Conservation (phyloP, 257 asterid genomes). For the Fraxinus quadrangulata region DNA sequence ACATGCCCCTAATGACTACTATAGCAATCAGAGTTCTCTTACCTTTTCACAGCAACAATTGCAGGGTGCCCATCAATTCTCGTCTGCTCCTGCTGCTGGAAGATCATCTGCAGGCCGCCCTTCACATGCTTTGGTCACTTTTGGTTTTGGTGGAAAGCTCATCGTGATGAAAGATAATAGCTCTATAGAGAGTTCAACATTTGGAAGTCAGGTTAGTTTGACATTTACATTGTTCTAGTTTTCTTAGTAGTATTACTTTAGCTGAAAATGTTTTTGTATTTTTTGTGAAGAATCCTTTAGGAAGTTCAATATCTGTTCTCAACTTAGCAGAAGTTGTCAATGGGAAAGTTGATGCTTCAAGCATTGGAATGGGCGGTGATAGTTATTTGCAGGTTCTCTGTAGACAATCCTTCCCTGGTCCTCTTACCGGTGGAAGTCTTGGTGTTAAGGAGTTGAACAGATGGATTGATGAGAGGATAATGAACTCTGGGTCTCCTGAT, state of each 20-base stretch:
- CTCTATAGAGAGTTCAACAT: conserved; percentile 48
- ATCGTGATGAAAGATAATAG: conserved; percentile 64
- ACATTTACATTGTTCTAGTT: conserved; percentile 21
- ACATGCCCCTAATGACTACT: conserved; percentile 48
- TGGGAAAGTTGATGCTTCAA: conserved; percentile 30
- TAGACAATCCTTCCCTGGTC: conserved; percentile 77
- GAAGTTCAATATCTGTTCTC: conserved; percentile 70
- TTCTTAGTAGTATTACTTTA: conserved; percentile 23
- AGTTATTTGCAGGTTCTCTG: conserved; percentile 67
- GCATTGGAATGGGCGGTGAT: conserved; percentile 46
- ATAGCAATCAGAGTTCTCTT: conserved; percentile 45
- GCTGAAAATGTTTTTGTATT: conserved; percentile 28
- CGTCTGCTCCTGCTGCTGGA: conserved; percentile 58
- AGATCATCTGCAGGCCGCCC: conserved; percentile 95
- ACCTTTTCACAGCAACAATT: conserved; percentile 55
- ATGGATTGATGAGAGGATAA: conserved; percentile 89
- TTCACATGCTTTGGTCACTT: conserved; percentile 87
- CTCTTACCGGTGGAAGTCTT: conserved; percentile 83
- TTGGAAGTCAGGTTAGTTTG: conserved; percentile 74
- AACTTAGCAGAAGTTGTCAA: conserved; percentile 70
- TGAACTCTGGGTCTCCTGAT: conserved; percentile 45
- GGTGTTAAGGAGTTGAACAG: conserved; percentile 76
- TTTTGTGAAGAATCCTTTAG: conserved; percentile 59
- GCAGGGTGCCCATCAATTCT: conserved; percentile 46
- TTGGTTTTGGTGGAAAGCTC: conserved; percentile 97